These are phyloP conservation scores for Deuterostichococcus epilithicus DNA, from an alignment of 139 green algal species.

Conservation along the genomic window DNA sequence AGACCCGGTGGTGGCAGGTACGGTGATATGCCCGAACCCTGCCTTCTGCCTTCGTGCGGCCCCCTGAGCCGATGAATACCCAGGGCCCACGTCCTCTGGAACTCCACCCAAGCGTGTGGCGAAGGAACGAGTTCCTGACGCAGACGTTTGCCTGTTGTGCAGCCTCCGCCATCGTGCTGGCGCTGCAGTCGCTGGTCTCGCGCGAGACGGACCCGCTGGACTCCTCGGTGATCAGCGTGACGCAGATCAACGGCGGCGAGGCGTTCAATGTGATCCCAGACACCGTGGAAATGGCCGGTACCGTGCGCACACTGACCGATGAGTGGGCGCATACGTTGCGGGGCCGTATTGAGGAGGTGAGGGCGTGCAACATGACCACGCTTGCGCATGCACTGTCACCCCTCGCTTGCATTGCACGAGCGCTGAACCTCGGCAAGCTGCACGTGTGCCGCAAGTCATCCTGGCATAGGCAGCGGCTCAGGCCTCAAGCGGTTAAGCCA, in stretches of 20 bases:
- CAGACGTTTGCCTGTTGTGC: no score
- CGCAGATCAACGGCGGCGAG: constrained; percentile 58
- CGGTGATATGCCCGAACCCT: no score
- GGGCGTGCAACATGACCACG: not conserved
- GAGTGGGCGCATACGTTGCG: constrained; percentile 30
- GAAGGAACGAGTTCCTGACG: no score
- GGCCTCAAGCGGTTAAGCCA: not conserved
- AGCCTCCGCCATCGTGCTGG: not conserved
- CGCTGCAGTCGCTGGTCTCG: constrained; percentile 73
- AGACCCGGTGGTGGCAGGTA: constrained; percentile 76
- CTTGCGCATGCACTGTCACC: no score
- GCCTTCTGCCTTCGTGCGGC: no score
- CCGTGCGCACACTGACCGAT: constrained; percentile 52
- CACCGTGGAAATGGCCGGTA: constrained; percentile 59
- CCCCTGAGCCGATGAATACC: no score
- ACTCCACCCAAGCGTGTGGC: no score
- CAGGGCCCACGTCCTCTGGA: no score
- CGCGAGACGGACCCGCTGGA: constrained; percentile 79
- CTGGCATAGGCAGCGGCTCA: no score
- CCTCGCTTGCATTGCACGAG: no score
- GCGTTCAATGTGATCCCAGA: constrained; percentile 86
- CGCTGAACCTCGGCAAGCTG: no score
- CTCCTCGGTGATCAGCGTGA: constrained; percentile 77
- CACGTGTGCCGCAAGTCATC: no score
- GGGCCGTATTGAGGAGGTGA: constrained; percentile 38